Evolutionary conservation across 768 basidiomycete genomes (phyloP), one percentile per base, ranked within the genome.

Genomic region (Trametopsis cervina): DNA sequence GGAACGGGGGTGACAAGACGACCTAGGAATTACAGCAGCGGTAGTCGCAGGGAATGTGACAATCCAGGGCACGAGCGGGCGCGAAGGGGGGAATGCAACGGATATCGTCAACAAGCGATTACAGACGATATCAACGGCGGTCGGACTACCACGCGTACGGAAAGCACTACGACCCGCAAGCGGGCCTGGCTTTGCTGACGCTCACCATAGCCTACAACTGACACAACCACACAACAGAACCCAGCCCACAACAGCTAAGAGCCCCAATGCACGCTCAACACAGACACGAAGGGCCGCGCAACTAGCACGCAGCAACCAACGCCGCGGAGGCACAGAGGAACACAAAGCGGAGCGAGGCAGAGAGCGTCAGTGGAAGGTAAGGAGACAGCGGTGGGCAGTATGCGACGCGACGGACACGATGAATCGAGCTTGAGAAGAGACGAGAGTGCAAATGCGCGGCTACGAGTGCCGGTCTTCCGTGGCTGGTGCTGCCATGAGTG

Each of bases 391-490:
- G 48, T 25, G 52, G 36, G 46, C 24, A 36, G 22, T 12, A 37
- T 37, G 18, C 13, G 40, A 36, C 25, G 41, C 42, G 15, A 15
- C 15, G 43, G 33, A 49, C 25, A 33, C 18, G 9, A 41, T 47
- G 47, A n/a, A 33, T 54, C 54, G 49, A 44, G 13, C 39, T 44
- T 47, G 46, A 33, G 35, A 49, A 37, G 47, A 52, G 29, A 33
- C n/a, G 23, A 40, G 39, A 9, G 39, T 9, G 21, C 39, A 33
- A 18, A 17, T 37, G 9, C 27, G 42, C 42, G 12, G 39, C 24
- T 27, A 51, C 53, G 47, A 51, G 44, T 49, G 56, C 57, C 53
- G 56, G 60, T 61, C 57, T 56, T 57, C 53, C 59, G 50, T 51
- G 40, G 54, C 54, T 54, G 48, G 53, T 42, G 24, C 23, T 42